These are phyloP conservation scores for Neurospora sp. DNA, from an alignment of 495 filamentous ascomycete species.

Conservation along the genomic window DNA sequence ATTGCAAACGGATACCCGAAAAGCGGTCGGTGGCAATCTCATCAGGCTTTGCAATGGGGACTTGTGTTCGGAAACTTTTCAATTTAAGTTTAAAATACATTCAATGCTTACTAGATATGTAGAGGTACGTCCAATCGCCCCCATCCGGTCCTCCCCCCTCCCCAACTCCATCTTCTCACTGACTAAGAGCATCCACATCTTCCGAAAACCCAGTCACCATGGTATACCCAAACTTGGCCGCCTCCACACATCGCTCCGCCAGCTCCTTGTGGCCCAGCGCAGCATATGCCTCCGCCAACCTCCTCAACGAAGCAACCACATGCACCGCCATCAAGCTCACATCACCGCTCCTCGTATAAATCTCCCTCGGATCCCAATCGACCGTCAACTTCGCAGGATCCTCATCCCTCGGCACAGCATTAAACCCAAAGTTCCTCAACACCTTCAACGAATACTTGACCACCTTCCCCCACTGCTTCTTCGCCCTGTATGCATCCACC, in stretches of 20 bases:
- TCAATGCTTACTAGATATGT: background rate
- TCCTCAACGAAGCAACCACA: slow-evolving; percentile 26
- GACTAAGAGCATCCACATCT: background rate
- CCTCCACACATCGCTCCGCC: slow-evolving; percentile 16
- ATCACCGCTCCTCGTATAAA: slow-evolving; percentile 11
- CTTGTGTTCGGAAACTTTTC: background rate
- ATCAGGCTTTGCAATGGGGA: accelerated
- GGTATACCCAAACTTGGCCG: slow-evolving; percentile 27
- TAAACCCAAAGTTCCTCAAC: slow-evolving; percentile 36
- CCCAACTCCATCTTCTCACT: background rate
- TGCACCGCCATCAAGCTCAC: slow-evolving; percentile 30
- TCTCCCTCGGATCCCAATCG: slow-evolving; percentile 18
- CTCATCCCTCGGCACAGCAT: slow-evolving; percentile 13
- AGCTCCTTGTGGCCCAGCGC: slow-evolving; percentile 20
- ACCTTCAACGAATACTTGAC: slow-evolving; percentile 25
- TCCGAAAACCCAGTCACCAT: slow-evolving; percentile 26
- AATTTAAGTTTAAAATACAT: background rate
- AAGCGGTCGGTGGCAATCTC: background rate
- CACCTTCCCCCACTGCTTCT: slow-evolving; percentile 31
- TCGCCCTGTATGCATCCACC: slow-evolving; percentile 25
- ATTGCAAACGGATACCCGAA: background rate
- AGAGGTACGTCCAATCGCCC: background rate
- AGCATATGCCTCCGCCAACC: slow-evolving; percentile 25
- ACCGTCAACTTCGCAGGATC: slow-evolving; percentile 3
- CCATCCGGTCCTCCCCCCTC: background rate